Conservation (phyloP, 495 filamentous ascomycete genomes). For the Collariella sp. region DNA sequence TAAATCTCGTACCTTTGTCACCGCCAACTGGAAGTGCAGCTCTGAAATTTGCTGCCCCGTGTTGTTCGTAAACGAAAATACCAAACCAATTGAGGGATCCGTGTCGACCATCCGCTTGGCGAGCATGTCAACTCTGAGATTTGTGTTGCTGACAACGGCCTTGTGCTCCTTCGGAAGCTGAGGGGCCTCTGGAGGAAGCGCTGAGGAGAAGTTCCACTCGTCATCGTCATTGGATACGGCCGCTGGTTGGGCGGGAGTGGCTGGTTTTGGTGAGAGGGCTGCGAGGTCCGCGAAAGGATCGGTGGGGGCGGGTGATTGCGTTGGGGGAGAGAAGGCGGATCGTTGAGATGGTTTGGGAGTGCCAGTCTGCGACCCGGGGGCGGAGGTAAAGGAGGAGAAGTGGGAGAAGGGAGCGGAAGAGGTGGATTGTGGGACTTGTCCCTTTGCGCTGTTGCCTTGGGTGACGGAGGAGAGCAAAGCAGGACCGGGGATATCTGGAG, state of each 20-base stretch:
- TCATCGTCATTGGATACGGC: conserved; percentile 55
- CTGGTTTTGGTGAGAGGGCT: conserved; percentile 37
- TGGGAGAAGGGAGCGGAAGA: conserved; percentile 48
- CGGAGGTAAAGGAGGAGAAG: conserved; percentile 48
- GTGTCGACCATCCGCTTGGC: conserved; percentile 37
- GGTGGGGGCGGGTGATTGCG: conserved; percentile 31
- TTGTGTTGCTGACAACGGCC: conserved; percentile 40
- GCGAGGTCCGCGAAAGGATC: conserved; percentile 69
- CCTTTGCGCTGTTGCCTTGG: conserved; percentile 46
- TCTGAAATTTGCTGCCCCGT: conserved; percentile 62
- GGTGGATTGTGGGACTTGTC: conserved; percentile 30
- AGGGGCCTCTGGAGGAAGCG: conserved; percentile 57
- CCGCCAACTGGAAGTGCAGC: conserved; percentile 83
- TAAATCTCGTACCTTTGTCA: conserved; percentile 64
- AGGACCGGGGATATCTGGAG: conserved; percentile 51
- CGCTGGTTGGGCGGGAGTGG: conserved; percentile 31
- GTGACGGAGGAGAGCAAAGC: conserved; percentile 56
- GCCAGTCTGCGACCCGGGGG: conserved; percentile 33
- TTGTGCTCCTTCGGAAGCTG: conserved; percentile 37
- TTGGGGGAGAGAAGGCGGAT: conserved; percentile 35
- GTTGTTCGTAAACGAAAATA: conserved; percentile 71
- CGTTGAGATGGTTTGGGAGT: conserved; percentile 40
- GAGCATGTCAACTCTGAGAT: conserved; percentile 44
- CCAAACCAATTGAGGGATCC: conserved; percentile 50
- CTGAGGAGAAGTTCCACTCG: conserved; percentile 90